These are phyloP conservation scores for Candida dubliniensis DNA, from an alignment of 1,139 yeast genomes.

Conservation along the genomic window DNA sequence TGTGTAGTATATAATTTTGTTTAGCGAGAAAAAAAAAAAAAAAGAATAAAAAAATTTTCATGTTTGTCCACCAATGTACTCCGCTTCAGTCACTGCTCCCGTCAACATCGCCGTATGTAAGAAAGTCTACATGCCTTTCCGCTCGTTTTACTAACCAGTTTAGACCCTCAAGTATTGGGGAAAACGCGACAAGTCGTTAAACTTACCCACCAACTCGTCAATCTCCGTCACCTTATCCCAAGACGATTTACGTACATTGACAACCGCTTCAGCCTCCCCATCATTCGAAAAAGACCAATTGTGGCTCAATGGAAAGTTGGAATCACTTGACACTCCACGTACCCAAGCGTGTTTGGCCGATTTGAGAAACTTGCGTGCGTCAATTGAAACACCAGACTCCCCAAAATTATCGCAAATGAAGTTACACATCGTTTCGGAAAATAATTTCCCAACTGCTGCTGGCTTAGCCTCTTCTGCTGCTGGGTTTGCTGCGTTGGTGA, in stretches of 20 bases:
- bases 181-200: constrained; percentile 81
- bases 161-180: constrained; percentile 98
- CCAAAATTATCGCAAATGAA: constrained; percentile 65
- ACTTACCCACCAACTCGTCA: constrained; percentile 93
- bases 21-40: constrained; percentile 1
- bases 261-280: constrained; percentile 76
- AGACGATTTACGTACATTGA: constrained; percentile 83
- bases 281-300: constrained; percentile 63
- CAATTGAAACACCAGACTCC: constrained; percentile 55
- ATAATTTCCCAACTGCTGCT: constrained; percentile 98
- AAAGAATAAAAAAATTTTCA: constrained; percentile 4
- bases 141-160: constrained; percentile 20
- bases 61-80: constrained; percentile 35
- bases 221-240: constrained; percentile 92
- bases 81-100: constrained; percentile 92
- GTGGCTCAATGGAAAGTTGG: constrained; percentile 80
- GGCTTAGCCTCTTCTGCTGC: constrained; percentile 98
- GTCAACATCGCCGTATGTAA: constrained; percentile 87
- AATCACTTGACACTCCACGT: constrained; percentile 65
- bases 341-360: constrained; percentile 79
- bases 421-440: constrained; percentile 84
- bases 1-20: neutral
- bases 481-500: constrained; percentile 94
- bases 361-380: constrained; percentile 63
- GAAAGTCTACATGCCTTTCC: neutral